Evolutionary conservation across 148 eudicot genomes (phyloP).

Genomic region (Polygonum aviculare): DNA sequence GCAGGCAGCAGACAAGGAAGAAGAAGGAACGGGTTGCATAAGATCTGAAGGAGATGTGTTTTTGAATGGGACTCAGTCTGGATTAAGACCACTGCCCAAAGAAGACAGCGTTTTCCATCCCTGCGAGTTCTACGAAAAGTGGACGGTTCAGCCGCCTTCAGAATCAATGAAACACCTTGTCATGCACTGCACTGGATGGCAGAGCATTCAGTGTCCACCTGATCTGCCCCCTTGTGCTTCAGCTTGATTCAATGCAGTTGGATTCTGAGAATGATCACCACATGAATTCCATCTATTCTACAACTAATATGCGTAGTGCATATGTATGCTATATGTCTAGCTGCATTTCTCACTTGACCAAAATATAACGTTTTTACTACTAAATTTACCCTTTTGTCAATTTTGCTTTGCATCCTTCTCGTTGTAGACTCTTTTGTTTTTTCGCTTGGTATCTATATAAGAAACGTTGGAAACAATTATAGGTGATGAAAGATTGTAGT

Average conservation of each 20-base stretch:
- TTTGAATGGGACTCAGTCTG: conserved; percentile 39
- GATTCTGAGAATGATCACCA: background rate
- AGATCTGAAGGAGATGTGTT: conserved; percentile 54
- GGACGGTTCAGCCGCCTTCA: conserved; percentile 67
- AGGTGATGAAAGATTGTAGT: no score
- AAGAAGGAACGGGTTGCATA: conserved; percentile 36
- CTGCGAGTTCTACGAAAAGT: conserved; percentile 38
- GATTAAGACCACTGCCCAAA: conserved; percentile 18
- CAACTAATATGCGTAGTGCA: conserved; percentile 8
- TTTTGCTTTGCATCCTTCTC: no score
- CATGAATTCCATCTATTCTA: background rate
- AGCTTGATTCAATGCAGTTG: background rate
- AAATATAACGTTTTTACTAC: background rate
- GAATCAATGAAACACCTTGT: conserved; percentile 60
- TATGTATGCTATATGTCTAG: background rate
- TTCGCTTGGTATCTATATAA: no score
- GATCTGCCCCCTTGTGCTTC: conserved; percentile 15
- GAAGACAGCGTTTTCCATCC: conserved; percentile 30
- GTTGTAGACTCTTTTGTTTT: no score
- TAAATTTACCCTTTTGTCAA: background rate
- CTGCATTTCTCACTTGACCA: background rate
- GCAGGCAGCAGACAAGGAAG: conserved; percentile 53
- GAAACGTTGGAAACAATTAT: no score
- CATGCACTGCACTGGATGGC: conserved; percentile 72
- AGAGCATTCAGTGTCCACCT: conserved; percentile 33